Evolutionary conservation across 169 alveolate species (phyloP), one percentile per base, ranked within the genome.

Genomic region (Plasmodium coatneyi): DNA sequence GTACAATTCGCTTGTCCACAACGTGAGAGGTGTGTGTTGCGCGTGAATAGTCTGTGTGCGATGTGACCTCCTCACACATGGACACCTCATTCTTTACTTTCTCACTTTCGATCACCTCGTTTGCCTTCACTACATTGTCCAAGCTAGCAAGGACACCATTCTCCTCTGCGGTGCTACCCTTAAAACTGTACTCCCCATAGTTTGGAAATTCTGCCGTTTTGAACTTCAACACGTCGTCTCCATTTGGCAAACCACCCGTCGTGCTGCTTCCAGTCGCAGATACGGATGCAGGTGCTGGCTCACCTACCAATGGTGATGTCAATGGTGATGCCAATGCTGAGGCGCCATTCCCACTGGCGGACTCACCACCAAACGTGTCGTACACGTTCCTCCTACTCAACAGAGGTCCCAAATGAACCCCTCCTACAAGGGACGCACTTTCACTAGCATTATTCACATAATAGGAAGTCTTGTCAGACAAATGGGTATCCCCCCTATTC

Each of bases 1-100:
- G 97, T 1, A 96, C 97, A 66, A 94, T 95, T 49, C 95, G 81
- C 32, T 94, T 93, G 28, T 93, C 97, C 5, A 96, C 81, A 16
- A 84, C 80, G 52, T 92, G 93, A 1, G 95, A 82, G 54, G 95
- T 92, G 52, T 92, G 96, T 34, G 92, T 94, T 39, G 97, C 97
- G 25, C 96, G 71, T 16, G 97, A 95, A 30, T 94, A 96, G 70
- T 95, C 97, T 4, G 93, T 87, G 34, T 87, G 93, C 2, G 93
- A 87, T 39, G 89, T 79, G 32, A 87, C 72, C 19, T 87, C 28
- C 34, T 87, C 93, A 60, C 80, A 79, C 19, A 79, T 71, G 5
- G 93, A 36, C 39, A 84, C 80, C 36, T 84, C 60, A 41, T 60
- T 79, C 49, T 87, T 41, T 41, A 56, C 30, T 12, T 19, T 14